Evolutionary conservation across 2,329 filamentous ascomycete species (phyloP).

Genomic region (Monilinia aucupariae): DNA sequence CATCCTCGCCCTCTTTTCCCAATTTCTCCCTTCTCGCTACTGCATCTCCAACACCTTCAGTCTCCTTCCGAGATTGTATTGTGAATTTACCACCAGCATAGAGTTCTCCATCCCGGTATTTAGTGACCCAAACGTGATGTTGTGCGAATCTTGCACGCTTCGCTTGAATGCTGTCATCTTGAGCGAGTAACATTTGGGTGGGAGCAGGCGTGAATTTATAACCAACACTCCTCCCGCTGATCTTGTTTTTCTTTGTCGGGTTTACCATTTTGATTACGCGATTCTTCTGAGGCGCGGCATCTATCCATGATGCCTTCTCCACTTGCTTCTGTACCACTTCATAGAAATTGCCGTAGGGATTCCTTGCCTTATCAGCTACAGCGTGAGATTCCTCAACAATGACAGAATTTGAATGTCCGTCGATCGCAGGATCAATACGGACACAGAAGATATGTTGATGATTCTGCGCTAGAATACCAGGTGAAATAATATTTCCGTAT

Average conservation of each 20-base stretch:
- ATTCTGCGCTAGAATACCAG: slow-evolving; percentile 54
- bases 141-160: slow-evolving; percentile 83
- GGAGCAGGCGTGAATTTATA: slow-evolving; percentile 88
- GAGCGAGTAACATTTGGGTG: slow-evolving; percentile 72
- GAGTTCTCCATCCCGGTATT: slow-evolving; percentile 55
- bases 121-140: slow-evolving; percentile 83
- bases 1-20: slow-evolving; percentile 65
- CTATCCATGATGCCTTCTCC: slow-evolving; percentile 39
- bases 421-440: slow-evolving; percentile 52
- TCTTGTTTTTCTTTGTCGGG: slow-evolving; percentile 69
- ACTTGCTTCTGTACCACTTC: slow-evolving; percentile 42
- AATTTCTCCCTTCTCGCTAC: slow-evolving; percentile 82
- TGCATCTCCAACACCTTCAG: slow-evolving; percentile 49
- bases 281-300: slow-evolving; percentile 43
- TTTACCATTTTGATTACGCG: slow-evolving; percentile 87
- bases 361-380: slow-evolving; percentile 41
- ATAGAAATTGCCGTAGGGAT: slow-evolving; percentile 51
- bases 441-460: slow-evolving; percentile 55
- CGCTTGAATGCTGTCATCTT: slow-evolving; percentile 77
- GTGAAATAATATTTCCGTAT: slow-evolving; percentile 57
- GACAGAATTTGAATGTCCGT: slow-evolving; percentile 49
- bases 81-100: slow-evolving; percentile 35
- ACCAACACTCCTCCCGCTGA: slow-evolving; percentile 73
- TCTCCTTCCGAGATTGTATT: slow-evolving; percentile 31
- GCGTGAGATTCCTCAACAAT: slow-evolving; percentile 50